A percentile compares a stretch with the other conserved stretches of the same genome.
phyloP scores from a whole-genome alignment of 2,329 filamentous ascomycete species.

The Periconia sp. region DNA sequence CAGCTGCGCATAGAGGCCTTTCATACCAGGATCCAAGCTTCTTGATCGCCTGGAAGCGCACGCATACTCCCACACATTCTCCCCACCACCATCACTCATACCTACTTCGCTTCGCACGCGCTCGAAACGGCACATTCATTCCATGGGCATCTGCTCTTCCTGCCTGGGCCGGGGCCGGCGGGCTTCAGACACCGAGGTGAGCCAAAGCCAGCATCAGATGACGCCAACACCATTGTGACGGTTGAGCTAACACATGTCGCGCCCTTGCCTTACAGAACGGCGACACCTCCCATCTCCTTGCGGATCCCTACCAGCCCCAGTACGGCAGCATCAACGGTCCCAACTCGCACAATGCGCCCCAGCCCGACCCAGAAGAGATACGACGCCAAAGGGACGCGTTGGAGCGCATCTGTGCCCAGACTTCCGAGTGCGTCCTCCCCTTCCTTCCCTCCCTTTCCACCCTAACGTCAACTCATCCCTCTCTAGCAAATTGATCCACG shows the following conservation, averaged over 20 bases:
- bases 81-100: background rate
- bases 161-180: slow-evolving; percentile 50
- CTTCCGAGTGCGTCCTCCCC: slow-evolving; percentile 46
- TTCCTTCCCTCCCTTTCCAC: slow-evolving; percentile 2
- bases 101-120: background rate
- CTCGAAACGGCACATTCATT: slow-evolving; percentile 18
- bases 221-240: slow-evolving; percentile 2
- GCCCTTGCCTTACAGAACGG: slow-evolving; percentile 42
- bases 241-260: slow-evolving; percentile 23
- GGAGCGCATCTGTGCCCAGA: slow-evolving; percentile 53
- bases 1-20: slow-evolving; percentile 5
- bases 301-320: slow-evolving; percentile 46
- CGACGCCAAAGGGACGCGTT: slow-evolving; percentile 51
- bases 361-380: slow-evolving; percentile 53
- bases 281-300: slow-evolving; percentile 50
- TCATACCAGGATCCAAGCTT: background rate
- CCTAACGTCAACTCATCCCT: slow-evolving; percentile 23
- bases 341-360: slow-evolving; percentile 39
- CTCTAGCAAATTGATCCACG: slow-evolving; percentile 53
- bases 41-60: background rate
- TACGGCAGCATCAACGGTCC: slow-evolving; percentile 45
- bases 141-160: slow-evolving; percentile 53
- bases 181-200: slow-evolving; percentile 48
- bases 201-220: slow-evolving; percentile 8
- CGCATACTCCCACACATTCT: background rate